Conservation (phyloP, 345 rosid genomes). For the Camelina laxa region DNA sequence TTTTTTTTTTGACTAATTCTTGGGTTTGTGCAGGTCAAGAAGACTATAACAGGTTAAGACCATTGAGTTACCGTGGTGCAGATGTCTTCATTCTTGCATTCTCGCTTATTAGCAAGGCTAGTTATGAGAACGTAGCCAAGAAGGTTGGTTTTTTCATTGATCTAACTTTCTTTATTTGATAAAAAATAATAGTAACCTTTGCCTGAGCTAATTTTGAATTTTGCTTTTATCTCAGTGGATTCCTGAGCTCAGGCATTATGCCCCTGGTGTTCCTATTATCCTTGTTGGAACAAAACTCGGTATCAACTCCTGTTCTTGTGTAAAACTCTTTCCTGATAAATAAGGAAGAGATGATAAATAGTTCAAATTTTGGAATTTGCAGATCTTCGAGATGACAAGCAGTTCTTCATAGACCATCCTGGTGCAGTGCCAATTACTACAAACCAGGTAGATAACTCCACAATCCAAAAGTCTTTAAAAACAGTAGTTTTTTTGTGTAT, state of each 20-base stretch:
- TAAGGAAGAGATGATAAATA: not conserved
- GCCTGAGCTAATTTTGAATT: constrained; percentile 20
- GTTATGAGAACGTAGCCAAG: constrained; percentile 93
- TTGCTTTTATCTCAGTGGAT: constrained; percentile 70
- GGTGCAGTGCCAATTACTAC: constrained; percentile 74
- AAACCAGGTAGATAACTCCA: constrained; percentile 53
- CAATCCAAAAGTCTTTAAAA: not conserved
- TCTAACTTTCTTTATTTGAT: not conserved
- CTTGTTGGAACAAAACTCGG: constrained; percentile 95
- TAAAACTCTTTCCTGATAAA: not conserved
- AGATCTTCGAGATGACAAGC: constrained; percentile 82
- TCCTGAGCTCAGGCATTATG: constrained; percentile 92
- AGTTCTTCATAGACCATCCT: constrained; percentile 74
- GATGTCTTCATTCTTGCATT: constrained; percentile 96
- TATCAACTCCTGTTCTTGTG: constrained; percentile 31
- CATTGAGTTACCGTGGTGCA: constrained; percentile 91
- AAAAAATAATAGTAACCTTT: not conserved
- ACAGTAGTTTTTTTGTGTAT: not conserved
- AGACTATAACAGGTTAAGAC: constrained; percentile 90
- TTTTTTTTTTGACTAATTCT: constrained; percentile 7
- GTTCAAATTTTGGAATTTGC: constrained; percentile 32
- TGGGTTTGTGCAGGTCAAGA: constrained; percentile 72
- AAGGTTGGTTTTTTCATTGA: constrained; percentile 55
- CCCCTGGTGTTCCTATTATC: constrained; percentile 83
- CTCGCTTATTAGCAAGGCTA: constrained; percentile 99